Evolutionary conservation across 768 basidiomycete genomes (phyloP).

Genomic region (Mycena vitilis): DNA sequence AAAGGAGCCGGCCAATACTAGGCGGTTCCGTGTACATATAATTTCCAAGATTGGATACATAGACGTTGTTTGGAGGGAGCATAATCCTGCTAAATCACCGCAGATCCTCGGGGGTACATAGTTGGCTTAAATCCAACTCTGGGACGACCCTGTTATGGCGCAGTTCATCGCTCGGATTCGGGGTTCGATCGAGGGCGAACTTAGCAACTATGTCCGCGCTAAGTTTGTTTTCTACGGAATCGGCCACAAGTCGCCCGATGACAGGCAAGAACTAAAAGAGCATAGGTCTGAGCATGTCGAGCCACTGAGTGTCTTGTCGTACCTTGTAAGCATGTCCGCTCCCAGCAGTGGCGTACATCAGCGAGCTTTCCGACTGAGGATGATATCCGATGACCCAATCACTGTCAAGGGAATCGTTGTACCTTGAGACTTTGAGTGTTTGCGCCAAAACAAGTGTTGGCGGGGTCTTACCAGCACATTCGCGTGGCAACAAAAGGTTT

Average conservation of each 20-base stretch:
- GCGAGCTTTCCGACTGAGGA: constrained; percentile 57
- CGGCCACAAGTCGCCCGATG: constrained; percentile 81
- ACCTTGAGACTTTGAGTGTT: constrained; percentile 61
- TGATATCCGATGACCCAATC: constrained; percentile 91
- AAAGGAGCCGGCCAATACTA: constrained; percentile 38
- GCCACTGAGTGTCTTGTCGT: not conserved
- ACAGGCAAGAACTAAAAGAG: constrained; percentile 82
- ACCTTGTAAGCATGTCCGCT: constrained; percentile 93
- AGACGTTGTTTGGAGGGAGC: not conserved
- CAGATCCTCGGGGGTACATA: constrained; percentile 64
- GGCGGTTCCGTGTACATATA: constrained; percentile 32
- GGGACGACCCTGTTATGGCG: constrained; percentile 33
- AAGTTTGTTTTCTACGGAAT: constrained; percentile 75
- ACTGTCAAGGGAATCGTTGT: constrained; percentile 87
- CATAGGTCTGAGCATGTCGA: constrained; percentile 21
- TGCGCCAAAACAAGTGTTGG: constrained; percentile 22
- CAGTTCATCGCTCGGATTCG: constrained; percentile 46
- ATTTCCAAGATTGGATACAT: constrained; percentile 15
- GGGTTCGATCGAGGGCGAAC: constrained; percentile 72
- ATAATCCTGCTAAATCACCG: constrained; percentile 13
- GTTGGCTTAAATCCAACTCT: constrained; percentile 49
- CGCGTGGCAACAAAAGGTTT: constrained; percentile 80
- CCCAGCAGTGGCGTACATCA: constrained; percentile 88
- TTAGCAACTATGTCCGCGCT: constrained; percentile 60
- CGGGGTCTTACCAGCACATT: constrained; percentile 82